A percentile compares a stretch with the other conserved stretches of the same genome.
Evolutionary conservation across 2,329 filamentous ascomycete genomes (phyloP).

Genomic region (Whalleya microplaca): DNA sequence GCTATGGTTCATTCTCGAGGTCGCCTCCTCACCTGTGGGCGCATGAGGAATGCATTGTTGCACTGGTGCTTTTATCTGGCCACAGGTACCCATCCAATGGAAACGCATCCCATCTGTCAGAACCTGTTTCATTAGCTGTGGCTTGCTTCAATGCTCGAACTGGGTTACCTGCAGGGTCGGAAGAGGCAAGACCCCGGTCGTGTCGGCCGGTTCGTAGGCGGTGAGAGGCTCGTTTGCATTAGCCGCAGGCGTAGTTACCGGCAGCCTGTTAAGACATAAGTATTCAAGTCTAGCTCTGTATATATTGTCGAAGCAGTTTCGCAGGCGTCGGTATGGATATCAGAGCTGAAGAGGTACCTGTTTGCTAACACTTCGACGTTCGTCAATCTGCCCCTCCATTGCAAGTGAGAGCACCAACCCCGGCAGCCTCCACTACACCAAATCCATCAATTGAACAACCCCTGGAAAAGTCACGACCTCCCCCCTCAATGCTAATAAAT

Average conservation of each 20-base stretch:
- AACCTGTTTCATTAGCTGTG: not conserved
- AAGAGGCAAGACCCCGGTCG: slow-evolving; percentile 28
- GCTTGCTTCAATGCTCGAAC: slow-evolving; percentile 5
- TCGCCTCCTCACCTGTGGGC: too few species aligned
- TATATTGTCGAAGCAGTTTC: not conserved
- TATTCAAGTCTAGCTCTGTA: not conserved
- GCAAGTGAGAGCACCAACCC: not conserved
- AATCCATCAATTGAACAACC: not conserved
- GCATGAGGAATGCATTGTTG: too few species aligned
- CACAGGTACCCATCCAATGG: not conserved
- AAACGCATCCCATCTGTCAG: not conserved
- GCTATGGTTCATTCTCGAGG: too few species aligned
- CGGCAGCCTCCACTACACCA: not conserved
- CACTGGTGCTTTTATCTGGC: not conserved
- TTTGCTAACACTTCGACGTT: not conserved
- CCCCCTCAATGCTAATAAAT: too few species aligned
- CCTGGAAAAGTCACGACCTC: not conserved
- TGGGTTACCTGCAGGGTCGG: slow-evolving; percentile 7
- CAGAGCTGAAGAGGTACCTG: too few species aligned
- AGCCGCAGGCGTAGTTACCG: not conserved
- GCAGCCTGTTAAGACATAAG: not conserved
- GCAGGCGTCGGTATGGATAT: too few species aligned
- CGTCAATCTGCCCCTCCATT: not conserved
- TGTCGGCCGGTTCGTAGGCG: slow-evolving; percentile 23
- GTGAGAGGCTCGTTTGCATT: slow-evolving; percentile 18